Conservation (phyloP, 805 yeast genomes). For the Candida parachauliodes region DNA sequence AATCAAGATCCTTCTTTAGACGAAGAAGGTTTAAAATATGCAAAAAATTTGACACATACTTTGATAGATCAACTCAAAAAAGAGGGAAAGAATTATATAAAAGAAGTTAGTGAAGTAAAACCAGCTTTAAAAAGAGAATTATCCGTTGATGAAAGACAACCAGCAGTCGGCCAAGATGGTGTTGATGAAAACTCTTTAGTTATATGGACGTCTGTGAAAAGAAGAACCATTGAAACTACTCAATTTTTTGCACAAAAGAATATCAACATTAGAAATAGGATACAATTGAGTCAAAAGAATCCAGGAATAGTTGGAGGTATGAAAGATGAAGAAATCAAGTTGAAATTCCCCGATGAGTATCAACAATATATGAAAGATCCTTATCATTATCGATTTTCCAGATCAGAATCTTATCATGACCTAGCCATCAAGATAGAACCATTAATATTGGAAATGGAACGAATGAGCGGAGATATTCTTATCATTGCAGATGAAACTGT, state of each 20-base stretch:
- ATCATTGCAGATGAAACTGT: constrained; percentile 93
- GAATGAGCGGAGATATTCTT: constrained; percentile 81
- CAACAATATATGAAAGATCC: constrained; percentile 69
- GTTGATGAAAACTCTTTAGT: constrained; percentile 59
- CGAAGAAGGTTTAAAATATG: constrained; percentile 66
- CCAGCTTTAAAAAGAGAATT: constrained; percentile 7
- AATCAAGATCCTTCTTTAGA: constrained; percentile 80
- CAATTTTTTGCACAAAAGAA: constrained; percentile 60
- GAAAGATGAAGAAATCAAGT: constrained; percentile 54
- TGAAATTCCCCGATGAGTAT: constrained; percentile 66
- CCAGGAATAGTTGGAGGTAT: constrained; percentile 84
- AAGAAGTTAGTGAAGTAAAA: constrained; percentile 7
- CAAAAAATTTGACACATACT: constrained; percentile 59
- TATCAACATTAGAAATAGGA: constrained; percentile 66
- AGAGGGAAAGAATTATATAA: constrained; percentile 32
- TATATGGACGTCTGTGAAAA: constrained; percentile 94
- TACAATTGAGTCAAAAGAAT: constrained; percentile 81
- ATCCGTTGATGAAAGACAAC: constrained; percentile 38
- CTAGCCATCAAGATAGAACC: constrained; percentile 94
- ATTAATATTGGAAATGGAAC: constrained; percentile 85
- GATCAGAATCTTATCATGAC: constrained; percentile 96
- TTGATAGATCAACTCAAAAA: constrained; percentile 38
- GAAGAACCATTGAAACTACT: constrained; percentile 79
- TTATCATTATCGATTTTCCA: constrained; percentile 85
- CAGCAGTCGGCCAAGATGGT: constrained; percentile 53